A percentile compares a stretch with the other conserved stretches of the same genome.
phyloP scores from a whole-genome alignment of 768 basidiomycete genomes.

The Peribolospora kevripleyi region DNA sequence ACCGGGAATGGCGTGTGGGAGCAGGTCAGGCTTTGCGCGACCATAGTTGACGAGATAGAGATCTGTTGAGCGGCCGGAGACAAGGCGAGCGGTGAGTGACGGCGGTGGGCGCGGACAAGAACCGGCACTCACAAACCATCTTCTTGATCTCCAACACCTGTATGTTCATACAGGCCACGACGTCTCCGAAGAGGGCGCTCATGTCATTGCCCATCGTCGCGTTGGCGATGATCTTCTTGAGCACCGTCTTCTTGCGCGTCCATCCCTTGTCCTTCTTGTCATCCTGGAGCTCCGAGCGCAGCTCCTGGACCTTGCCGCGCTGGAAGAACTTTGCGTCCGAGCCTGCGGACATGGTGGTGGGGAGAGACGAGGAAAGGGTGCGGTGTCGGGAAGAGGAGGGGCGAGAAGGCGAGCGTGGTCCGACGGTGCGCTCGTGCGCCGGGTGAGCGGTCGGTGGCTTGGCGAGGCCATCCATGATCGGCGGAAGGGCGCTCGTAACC shows the following conservation, averaged over 20 bases:
- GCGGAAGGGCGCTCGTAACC: too few relatives aligned
- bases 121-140: slow-evolving; percentile 19
- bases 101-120: too few relatives aligned
- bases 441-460: too few relatives aligned
- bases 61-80: slow-evolving; percentile 24
- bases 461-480: too few relatives aligned
- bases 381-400: neutral
- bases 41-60: slow-evolving; percentile 95
- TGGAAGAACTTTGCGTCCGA: slow-evolving; percentile 84
- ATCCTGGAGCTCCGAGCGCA: slow-evolving; percentile 11
- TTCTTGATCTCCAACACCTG: slow-evolving; percentile 96
- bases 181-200: slow-evolving; percentile 78
- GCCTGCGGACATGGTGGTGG: slow-evolving; percentile 19
- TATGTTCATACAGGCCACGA: slow-evolving; percentile 81
- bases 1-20: slow-evolving; percentile 68
- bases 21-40: slow-evolving; percentile 73
- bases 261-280: slow-evolving; percentile 83
- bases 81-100: neutral
- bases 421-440: neutral
- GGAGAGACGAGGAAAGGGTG: neutral
- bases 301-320: slow-evolving; percentile 56
- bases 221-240: slow-evolving; percentile 85
- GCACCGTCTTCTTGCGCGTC: slow-evolving; percentile 66
- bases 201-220: slow-evolving; percentile 78
- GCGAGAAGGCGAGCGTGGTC: neutral